Evolutionary conservation across 805 yeast genomes (phyloP).

Genomic region (Yarrowia divulgata): DNA sequence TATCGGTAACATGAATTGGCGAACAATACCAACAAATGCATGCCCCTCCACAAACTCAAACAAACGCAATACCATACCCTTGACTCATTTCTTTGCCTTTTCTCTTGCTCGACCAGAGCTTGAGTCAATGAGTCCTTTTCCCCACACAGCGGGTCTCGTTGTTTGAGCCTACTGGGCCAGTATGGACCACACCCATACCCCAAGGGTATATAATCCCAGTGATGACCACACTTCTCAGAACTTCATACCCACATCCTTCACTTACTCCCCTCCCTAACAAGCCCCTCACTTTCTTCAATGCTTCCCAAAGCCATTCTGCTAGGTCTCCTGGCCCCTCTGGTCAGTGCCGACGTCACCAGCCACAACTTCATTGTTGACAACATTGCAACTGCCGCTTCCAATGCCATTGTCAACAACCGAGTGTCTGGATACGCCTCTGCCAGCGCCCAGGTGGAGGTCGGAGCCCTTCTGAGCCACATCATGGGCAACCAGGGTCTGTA

Average conservation of each 20-base stretch:
- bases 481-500: slow-evolving; percentile 27
- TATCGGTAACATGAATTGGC: too few species aligned
- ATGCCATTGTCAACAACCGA: slow-evolving; percentile 10
- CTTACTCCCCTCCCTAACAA: background rate
- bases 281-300: slow-evolving; percentile 6
- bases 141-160: slow-evolving; percentile 1
- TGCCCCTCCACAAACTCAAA: slow-evolving; percentile 13
- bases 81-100: background rate
- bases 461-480: background rate
- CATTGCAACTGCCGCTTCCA: background rate
- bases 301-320: slow-evolving; percentile 12
- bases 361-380: slow-evolving; percentile 21
- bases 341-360: background rate
- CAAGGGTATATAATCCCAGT: background rate
- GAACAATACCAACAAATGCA: too few species aligned
- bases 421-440: slow-evolving; percentile 5
- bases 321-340: slow-evolving; percentile 8
- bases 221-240: background rate
- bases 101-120: slow-evolving; percentile 3
- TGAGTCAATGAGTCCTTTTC: slow-evolving; percentile 11
- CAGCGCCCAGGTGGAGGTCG: slow-evolving; percentile 3
- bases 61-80: background rate
- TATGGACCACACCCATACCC: background rate
- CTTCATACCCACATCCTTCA: background rate
- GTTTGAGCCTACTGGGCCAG: background rate